Percentiles rank a stretch among this genome's conserved stretches.
These are phyloP conservation scores for Yamadazyma sp. DNA, from an alignment of 805 yeast genomes.

Conservation along the genomic window DNA sequence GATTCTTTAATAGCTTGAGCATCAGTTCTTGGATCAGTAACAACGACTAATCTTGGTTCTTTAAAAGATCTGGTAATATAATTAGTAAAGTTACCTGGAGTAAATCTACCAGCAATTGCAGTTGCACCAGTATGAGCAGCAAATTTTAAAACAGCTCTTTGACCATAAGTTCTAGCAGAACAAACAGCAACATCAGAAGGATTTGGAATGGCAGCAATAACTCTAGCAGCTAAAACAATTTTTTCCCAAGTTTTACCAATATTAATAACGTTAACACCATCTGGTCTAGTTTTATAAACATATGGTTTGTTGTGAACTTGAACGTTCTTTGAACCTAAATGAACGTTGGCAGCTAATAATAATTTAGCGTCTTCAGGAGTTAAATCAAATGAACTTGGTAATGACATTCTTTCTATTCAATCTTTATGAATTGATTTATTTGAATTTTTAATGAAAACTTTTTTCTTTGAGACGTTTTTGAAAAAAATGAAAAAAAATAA, in stretches of 20 bases:
- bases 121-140: conserved; percentile 99
- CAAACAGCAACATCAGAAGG: conserved; percentile 98
- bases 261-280: conserved; percentile 98
- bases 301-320: conserved; percentile 97
- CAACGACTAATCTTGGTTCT: conserved; percentile 99
- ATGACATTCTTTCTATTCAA: conserved; percentile 69
- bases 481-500: too few relatives aligned
- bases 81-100: conserved; percentile 99
- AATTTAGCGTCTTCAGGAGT: conserved; percentile 99
- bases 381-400: conserved; percentile 86
- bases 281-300: conserved; percentile 98
- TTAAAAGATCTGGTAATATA: conserved; percentile 99
- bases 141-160: conserved; percentile 99
- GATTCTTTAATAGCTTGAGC: conserved; percentile 99
- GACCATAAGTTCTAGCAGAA: conserved; percentile 99
- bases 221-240: conserved; percentile 98
- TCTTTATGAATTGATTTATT: conserved; percentile 6
- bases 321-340: conserved; percentile 99
- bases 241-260: conserved; percentile 99
- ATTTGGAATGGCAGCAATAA: conserved; percentile 99
- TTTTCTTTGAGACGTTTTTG: conserved; percentile 13
- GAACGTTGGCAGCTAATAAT: conserved; percentile 98
- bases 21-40: conserved; percentile 99
- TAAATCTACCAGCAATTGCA: conserved; percentile 99
- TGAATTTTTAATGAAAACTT: conserved; percentile 6